These are phyloP conservation scores for Fusarium denticulatum DNA, from an alignment of 2,329 filamentous ascomycete genomes.

Conservation along the genomic window DNA sequence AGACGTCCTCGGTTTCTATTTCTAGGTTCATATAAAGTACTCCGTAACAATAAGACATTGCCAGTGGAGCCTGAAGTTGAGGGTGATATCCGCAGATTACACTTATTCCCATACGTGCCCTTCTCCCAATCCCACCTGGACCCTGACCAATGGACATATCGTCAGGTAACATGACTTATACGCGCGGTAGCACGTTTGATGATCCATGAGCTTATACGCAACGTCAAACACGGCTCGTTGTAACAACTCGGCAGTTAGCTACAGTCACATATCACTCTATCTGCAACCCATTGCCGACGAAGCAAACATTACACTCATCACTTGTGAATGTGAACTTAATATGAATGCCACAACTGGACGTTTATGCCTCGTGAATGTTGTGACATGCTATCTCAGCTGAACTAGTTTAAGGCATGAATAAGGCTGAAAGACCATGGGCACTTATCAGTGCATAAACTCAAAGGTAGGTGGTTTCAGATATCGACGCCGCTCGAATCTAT, in stretches of 20 bases:
- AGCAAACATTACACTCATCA: neutral
- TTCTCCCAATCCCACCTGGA: neutral
- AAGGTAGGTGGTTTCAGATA: neutral
- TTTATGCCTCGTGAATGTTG: neutral
- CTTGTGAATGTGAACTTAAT: neutral
- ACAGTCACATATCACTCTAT: neutral
- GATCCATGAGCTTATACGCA: neutral
- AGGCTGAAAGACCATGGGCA: neutral
- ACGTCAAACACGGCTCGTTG: neutral
- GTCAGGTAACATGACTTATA: neutral
- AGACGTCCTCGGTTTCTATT: neutral
- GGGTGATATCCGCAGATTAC: neutral
- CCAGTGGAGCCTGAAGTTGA: neutral
- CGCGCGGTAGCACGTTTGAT: neutral
- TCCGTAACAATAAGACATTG: fast-evolving
- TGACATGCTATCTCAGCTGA: neutral
- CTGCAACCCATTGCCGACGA: too few species aligned
- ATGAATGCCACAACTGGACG: neutral
- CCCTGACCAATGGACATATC: neutral
- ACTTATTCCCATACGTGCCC: neutral
- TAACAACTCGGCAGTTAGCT: neutral
- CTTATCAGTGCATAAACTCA: neutral
- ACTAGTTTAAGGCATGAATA: neutral
- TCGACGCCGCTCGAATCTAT: neutral
- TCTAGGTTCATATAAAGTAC: neutral